A percentile compares a stretch with the other conserved stretches of the same genome.
phyloP scores from a whole-genome alignment of 2,329 filamentous ascomycete species.

The Aurifilum marmelostoma region DNA sequence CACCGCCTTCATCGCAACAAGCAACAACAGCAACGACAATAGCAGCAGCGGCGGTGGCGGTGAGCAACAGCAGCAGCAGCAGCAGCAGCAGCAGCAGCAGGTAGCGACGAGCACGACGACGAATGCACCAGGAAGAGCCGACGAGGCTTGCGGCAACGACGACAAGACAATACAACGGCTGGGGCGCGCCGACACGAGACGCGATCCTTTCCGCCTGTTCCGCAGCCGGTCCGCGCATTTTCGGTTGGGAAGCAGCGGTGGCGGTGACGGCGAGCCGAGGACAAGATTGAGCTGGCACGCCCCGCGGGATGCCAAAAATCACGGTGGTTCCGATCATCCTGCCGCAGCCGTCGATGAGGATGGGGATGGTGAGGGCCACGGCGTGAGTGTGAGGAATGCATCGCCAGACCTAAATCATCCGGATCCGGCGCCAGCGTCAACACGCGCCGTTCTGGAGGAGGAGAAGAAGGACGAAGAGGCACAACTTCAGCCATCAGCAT shows the following conservation, averaged over 20 bases:
- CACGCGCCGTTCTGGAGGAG: background rate
- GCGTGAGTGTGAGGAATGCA: slow-evolving; percentile 8
- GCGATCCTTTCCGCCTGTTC: slow-evolving; percentile 12
- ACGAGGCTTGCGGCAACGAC: background rate
- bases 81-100: slow-evolving; percentile 14
- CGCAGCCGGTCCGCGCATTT: slow-evolving; percentile 23
- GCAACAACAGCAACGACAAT: background rate
- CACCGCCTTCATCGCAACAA: background rate
- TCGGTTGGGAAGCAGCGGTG: background rate
- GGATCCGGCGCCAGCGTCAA: background rate
- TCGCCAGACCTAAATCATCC: slow-evolving; percentile 15
- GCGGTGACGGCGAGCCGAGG: background rate
- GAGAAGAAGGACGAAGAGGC: background rate
- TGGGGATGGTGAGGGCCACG: background rate
- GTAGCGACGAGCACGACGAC: background rate
- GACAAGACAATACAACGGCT: background rate
- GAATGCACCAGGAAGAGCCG: background rate
- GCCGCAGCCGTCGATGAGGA: background rate
- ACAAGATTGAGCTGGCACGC: slow-evolving; percentile 14
- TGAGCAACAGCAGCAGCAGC: slow-evolving; percentile 8
- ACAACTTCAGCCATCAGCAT: background rate
- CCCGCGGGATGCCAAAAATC: background rate
- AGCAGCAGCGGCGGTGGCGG: background rate
- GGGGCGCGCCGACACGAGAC: slow-evolving; percentile 1
- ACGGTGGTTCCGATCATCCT: background rate